Evolutionary conservation across 441 rosid species (phyloP), one percentile per base, ranked within the genome.

Genomic region (Gossypium lobatum): DNA sequence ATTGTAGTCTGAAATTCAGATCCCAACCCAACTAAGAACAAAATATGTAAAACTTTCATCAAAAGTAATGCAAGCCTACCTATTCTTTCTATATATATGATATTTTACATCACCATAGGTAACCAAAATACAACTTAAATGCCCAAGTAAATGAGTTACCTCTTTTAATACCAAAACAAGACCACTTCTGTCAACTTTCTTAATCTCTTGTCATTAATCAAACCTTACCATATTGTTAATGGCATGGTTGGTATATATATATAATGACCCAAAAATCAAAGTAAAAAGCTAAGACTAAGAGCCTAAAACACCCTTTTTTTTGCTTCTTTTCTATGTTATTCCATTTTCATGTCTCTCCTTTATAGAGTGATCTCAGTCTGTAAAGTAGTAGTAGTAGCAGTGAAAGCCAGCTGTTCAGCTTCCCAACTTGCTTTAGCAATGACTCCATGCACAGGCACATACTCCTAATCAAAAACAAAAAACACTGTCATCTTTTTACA

Each of bases 381-480:
- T 82, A 89, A 77, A 66, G 86, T 64, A 60, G 88, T 34, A 34
- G 39, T 6, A 34, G 39, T 64, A 55, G 89, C 78, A 79, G 77
- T 86, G 73, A 90, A 82, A 77, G 76, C 95, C 78, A 80, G 87
- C 85, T 85, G 88, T 52, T 90, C 96, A 61, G 82, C 81, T 78
- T 94, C 97, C 98, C 94, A 94, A 70, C 80, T 94, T 73, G 89
- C 90, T 80, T 85, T 94, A 61, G 92, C 90, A 68, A 92, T 83
- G 71, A 79, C 83, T 77, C 95, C 97, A 82, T 81, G 86, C 78
- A 88, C 93, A 53, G 97, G 97, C 82, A 85, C 91, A 80, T 92
- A 94, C 66, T 88, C 97, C 98, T 94, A 73, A 75, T 28, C 69
- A 72, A 54, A 58, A 65, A 4, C 9, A 34, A 34, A 60, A 76